These are phyloP conservation scores for Mycogone perniciosa DNA, from an alignment of 2,329 filamentous ascomycete genomes.

Conservation along the genomic window DNA sequence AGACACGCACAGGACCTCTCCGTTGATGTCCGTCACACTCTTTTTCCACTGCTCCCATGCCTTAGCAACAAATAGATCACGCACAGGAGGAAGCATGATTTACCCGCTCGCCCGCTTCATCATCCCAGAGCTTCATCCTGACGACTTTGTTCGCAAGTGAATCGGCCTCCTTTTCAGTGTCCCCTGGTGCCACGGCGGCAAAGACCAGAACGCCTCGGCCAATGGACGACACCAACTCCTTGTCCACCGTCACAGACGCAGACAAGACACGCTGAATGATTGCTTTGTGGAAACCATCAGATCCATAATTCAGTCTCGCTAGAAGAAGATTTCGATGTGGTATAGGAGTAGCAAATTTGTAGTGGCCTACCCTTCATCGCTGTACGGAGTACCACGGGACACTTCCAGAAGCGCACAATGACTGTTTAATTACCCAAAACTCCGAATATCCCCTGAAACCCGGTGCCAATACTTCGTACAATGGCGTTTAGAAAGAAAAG, in stretches of 20 bases:
- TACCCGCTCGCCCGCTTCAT: slow-evolving; percentile 64
- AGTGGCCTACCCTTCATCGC: slow-evolving; percentile 11
- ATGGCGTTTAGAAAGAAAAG: background rate
- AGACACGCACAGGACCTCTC: slow-evolving; percentile 94
- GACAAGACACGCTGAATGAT: slow-evolving; percentile 91
- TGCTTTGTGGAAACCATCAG: slow-evolving; percentile 45
- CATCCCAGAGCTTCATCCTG: slow-evolving; percentile 89
- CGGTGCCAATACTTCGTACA: too few species aligned
- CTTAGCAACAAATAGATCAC: background rate
- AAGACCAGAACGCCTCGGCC: slow-evolving; percentile 86
- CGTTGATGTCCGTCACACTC: slow-evolving; percentile 78
- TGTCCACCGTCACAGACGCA: slow-evolving; percentile 91
- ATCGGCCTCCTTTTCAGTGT: slow-evolving; percentile 84
- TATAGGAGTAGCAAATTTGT: background rate
- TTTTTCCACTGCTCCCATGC: slow-evolving; percentile 67
- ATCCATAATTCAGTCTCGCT: slow-evolving; percentile 6
- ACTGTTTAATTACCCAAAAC: background rate
- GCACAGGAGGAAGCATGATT: slow-evolving; percentile 12
- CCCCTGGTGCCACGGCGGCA: slow-evolving; percentile 82
- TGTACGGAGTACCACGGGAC: background rate
- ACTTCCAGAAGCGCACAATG: background rate
- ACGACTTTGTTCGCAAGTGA: slow-evolving; percentile 77
- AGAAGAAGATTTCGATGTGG: background rate
- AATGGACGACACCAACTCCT: slow-evolving; percentile 83
- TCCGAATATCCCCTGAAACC: too few species aligned